Evolutionary conservation across 2,329 filamentous ascomycete species (phyloP).

Genomic region (Ciborinia camelliae): DNA sequence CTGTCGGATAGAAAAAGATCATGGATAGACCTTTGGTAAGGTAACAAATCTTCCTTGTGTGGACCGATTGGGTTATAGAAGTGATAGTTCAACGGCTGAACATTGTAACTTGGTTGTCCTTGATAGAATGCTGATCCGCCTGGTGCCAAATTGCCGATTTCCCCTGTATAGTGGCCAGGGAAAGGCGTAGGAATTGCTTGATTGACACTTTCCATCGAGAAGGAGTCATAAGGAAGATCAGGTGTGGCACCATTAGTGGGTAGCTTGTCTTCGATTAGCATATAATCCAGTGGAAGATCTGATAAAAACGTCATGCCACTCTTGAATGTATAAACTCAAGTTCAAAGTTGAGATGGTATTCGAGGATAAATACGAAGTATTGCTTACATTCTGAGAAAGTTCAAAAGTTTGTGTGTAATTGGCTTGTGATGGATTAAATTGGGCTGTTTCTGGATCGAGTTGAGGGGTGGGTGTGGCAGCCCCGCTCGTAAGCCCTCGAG

Average conservation of each 20-base stretch:
- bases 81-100: slow-evolving; percentile 78
- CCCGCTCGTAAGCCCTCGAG: slow-evolving; percentile 51
- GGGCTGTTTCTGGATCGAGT: slow-evolving; percentile 39
- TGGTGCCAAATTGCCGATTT: slow-evolving; percentile 50
- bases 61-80: slow-evolving; percentile 85
- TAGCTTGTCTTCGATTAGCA: slow-evolving; percentile 36
- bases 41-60: slow-evolving; percentile 74
- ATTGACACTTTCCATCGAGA: slow-evolving; percentile 55
- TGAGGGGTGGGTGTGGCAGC: slow-evolving; percentile 35
- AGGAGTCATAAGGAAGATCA: slow-evolving; percentile 61
- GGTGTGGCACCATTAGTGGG: slow-evolving; percentile 48
- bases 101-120: slow-evolving; percentile 50
- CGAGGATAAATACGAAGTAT: background rate
- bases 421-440: slow-evolving; percentile 56
- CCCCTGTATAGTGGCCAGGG: slow-evolving; percentile 76
- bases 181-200: slow-evolving; percentile 51
- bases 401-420: slow-evolving; percentile 59
- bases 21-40: slow-evolving; percentile 82
- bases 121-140: slow-evolving; percentile 65
- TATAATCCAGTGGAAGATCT: background rate
- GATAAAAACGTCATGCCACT: background rate
- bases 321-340: background rate
- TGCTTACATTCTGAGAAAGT: slow-evolving; percentile 47
- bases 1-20: slow-evolving; percentile 91
- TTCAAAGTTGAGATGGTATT: background rate